These are phyloP conservation scores for Kwoniella shivajii DNA, from an alignment of 1,284 basidiomycete genomes.

Conservation along the genomic window DNA sequence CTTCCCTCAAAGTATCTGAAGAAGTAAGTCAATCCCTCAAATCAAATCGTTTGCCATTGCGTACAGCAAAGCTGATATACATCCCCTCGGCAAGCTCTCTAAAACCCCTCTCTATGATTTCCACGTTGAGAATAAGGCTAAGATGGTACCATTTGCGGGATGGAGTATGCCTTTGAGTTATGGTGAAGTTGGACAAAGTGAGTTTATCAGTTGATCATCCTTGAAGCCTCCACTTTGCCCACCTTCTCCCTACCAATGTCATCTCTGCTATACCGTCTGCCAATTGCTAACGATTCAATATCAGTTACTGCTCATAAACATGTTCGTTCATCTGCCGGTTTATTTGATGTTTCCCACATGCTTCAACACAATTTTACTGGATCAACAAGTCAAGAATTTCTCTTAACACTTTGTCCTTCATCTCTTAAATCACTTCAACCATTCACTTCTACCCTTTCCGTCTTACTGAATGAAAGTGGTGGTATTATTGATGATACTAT, in stretches of 20 bases:
- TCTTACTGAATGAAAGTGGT: conserved; percentile 82
- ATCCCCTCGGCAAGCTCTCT: conserved; percentile 51
- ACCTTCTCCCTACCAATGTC: background rate
- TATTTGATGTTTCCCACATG: conserved; percentile 99
- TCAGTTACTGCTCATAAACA: conserved; percentile 89
- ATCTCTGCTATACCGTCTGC: no score
- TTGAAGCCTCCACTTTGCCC: no score
- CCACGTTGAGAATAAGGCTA: conserved; percentile 79
- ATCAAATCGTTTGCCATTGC: background rate
- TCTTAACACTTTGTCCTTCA: conserved; percentile 82
- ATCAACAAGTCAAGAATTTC: conserved; percentile 70
- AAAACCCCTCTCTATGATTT: conserved; percentile 88
- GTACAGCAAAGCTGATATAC: background rate
- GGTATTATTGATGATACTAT: conserved; percentile 94
- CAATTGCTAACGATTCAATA: conserved; percentile 3
- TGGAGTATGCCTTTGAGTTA: conserved; percentile 94
- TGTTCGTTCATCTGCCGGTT: conserved; percentile 77
- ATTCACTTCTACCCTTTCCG: conserved; percentile 78
- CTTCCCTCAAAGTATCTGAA: conserved; percentile 12
- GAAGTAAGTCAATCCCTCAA: conserved; percentile 16
- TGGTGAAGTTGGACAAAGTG: conserved; percentile 78
- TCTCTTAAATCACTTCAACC: conserved; percentile 68
- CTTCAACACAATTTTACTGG: conserved; percentile 84
- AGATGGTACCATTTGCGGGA: conserved; percentile 97
- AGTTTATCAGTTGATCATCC: no score